Percentiles rank a stretch among this genome's conserved stretches.
Evolutionary conservation across 164 flowering plant species (phyloP).

Genomic region (Nymphaea thermarum): DNA sequence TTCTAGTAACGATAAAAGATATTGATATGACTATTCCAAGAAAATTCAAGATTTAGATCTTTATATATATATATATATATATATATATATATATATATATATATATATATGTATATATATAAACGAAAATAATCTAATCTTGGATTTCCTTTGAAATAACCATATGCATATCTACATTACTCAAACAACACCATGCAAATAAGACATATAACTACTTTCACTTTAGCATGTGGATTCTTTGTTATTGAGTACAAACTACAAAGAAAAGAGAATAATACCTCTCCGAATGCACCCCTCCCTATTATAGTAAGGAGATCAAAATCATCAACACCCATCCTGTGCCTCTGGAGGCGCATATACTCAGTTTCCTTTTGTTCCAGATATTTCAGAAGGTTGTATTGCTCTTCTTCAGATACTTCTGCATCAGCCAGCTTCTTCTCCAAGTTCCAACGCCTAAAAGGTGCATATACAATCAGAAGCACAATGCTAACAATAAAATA

Average conservation of each 20-base stretch:
- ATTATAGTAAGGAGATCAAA: conserved; percentile 37
- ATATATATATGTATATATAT: too few species aligned
- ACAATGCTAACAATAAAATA: background rate
- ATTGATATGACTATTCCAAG: too few species aligned
- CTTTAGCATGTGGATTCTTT: too few species aligned
- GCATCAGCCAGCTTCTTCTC: conserved; percentile 35
- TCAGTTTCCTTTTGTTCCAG: conserved; percentile 41
- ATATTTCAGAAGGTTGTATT: conserved; percentile 20
- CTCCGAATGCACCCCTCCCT: conserved; percentile 47
- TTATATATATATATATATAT: too few species aligned
- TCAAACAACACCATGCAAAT: too few species aligned
- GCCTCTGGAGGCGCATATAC: conserved; percentile 43
- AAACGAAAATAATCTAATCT: too few species aligned
- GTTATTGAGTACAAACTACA: background rate
- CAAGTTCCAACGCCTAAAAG: conserved; percentile 21
- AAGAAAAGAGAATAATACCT: conserved; percentile 16
- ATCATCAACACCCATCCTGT: conserved; percentile 41
- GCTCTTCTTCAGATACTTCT: conserved; percentile 29
- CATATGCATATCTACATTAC: too few species aligned
- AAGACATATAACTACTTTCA: too few species aligned
- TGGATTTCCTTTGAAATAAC: too few species aligned
- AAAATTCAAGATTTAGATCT: too few species aligned
- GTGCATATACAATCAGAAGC: background rate
- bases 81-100: too few species aligned
- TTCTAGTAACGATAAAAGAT: too few species aligned